phyloP scores from a whole-genome alignment of 2,329 filamentous ascomycete genomes.

The Calonectria honghensis region DNA sequence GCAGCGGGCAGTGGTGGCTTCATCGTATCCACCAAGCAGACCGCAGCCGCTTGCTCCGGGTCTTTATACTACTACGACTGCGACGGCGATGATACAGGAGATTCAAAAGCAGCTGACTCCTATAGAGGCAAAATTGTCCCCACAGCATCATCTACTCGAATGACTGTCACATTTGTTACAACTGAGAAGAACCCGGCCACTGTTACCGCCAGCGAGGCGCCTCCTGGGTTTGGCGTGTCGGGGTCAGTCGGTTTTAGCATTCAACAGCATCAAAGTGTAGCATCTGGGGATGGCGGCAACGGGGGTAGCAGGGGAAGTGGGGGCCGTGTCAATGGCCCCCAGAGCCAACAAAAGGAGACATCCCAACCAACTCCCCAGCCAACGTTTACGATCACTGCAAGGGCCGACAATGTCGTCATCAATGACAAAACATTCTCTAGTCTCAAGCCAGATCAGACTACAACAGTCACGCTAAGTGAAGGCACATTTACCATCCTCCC shows the following conservation, averaged over 20 bases:
- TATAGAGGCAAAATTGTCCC: constrained; percentile 33
- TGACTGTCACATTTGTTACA: constrained; percentile 67
- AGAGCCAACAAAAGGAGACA: constrained; percentile 31
- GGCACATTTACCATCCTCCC: constrained; percentile 70
- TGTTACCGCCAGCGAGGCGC: constrained; percentile 62
- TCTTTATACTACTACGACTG: constrained; percentile 24
- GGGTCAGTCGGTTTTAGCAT: constrained; percentile 33
- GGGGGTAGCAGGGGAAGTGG: neutral
- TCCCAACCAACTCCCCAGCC: constrained; percentile 34
- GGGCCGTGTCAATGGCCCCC: constrained; percentile 21
- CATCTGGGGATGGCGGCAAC: neutral
- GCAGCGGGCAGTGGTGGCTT: constrained; percentile 9
- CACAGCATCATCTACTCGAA: constrained; percentile 41
- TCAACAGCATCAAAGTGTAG: constrained; percentile 50
- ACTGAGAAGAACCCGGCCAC: constrained; percentile 75
- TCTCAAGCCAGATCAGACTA: constrained; percentile 61
- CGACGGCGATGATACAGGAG: constrained; percentile 11
- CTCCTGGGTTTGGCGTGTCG: constrained; percentile 55
- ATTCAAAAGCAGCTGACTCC: constrained; percentile 31
- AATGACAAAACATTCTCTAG: constrained; percentile 66
- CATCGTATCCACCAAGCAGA: constrained; percentile 41
- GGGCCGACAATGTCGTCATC: constrained; percentile 67
- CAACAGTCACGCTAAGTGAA: constrained; percentile 63
- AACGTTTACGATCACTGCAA: constrained; percentile 65
- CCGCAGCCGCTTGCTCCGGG: constrained; percentile 34